Conservation (phyloP, 2,329 filamentous ascomycete genomes). For the Blastomyces silverae region DNA sequence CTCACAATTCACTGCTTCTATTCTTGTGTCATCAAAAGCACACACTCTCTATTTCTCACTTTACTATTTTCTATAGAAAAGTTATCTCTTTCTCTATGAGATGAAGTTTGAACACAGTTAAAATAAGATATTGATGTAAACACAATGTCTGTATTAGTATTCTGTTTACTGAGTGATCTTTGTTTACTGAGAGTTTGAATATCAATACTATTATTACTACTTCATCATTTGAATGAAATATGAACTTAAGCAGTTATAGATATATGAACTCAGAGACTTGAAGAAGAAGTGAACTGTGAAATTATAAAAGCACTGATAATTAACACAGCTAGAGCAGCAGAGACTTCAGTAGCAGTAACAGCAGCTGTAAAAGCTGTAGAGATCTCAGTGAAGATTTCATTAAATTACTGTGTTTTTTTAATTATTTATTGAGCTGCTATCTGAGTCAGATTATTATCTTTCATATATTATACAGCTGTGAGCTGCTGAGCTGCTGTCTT, state of each 20-base stretch:
- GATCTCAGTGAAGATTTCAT: not conserved
- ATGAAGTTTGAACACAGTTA: not conserved
- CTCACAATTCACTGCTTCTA: too few species aligned
- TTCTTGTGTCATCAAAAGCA: too few species aligned
- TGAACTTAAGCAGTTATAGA: not conserved
- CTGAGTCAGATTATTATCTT: not conserved
- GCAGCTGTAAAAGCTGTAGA: not conserved
- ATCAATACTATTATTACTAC: not conserved
- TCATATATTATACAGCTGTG: not conserved
- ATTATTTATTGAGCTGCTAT: not conserved
- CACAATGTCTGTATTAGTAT: not conserved
- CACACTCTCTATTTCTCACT: too few species aligned
- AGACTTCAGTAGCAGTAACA: not conserved
- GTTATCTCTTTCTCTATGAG: not conserved
- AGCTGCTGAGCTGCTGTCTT: not conserved
- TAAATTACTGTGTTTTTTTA: not conserved
- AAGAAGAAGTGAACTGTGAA: not conserved
- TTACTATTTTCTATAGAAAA: not conserved
- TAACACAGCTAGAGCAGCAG: not conserved
- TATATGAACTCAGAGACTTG: not conserved
- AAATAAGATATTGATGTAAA: not conserved
- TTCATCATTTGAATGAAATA: not conserved
- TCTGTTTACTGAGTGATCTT: not conserved
- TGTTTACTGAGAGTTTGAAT: not conserved
- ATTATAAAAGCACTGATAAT: not conserved